phyloP scores from a whole-genome alignment of 192 early-diverging fungal species.

The Haplosporangium gracile region DNA sequence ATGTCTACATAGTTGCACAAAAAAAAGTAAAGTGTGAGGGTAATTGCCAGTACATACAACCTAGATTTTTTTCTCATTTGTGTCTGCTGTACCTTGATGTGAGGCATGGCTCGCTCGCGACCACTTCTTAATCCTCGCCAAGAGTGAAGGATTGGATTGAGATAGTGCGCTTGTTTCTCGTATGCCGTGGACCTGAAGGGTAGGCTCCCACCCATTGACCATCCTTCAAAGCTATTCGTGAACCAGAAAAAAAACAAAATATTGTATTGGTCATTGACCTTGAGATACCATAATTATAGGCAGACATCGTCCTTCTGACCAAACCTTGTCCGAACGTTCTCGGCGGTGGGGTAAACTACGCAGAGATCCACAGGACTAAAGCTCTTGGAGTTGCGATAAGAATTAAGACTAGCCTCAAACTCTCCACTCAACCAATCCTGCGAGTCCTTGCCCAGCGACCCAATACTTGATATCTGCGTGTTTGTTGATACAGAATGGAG shows the following conservation, averaged over 20 bases:
- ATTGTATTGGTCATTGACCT: too few species aligned
- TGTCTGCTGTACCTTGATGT: conserved; percentile 67
- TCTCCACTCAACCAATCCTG: conserved; percentile 69
- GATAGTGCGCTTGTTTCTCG: conserved; percentile 63
- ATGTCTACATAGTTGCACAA: conserved; percentile 31
- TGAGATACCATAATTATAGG: too few species aligned
- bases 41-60: background rate
- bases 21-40: background rate
- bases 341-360: conserved; percentile 72
- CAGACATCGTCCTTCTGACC: background rate
- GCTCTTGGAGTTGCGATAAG: conserved; percentile 34
- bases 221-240: conserved; percentile 67
- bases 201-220: conserved; percentile 61
- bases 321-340: conserved; percentile 66
- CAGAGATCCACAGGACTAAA: conserved; percentile 39
- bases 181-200: conserved; percentile 62
- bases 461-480: conserved; percentile 71
- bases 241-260: background rate
- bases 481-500: background rate
- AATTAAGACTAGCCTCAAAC: conserved; percentile 61
- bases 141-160: conserved; percentile 61
- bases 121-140: conserved; percentile 67
- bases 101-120: conserved; percentile 72
- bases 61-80: background rate
- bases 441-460: conserved; percentile 65